Percentiles rank a stretch among this genome's conserved stretches.
These are phyloP conservation scores for Backusella australiensis DNA, from an alignment of 192 early-diverging fungal genomes.

Conservation along the genomic window DNA sequence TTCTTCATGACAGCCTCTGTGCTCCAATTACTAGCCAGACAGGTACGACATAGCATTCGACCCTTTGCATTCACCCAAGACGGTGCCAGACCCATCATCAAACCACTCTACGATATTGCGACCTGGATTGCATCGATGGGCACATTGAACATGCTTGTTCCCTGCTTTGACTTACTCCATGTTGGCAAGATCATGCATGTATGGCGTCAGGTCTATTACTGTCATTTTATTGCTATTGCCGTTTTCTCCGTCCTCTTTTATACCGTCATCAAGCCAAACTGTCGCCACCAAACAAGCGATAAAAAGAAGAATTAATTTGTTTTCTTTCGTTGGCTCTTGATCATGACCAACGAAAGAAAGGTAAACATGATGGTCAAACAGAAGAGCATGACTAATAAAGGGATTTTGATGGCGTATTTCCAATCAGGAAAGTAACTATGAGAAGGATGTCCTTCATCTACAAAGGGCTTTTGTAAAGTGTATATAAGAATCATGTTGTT, in stretches of 20 bases:
- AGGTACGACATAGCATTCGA: background rate
- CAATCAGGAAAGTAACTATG: constrained; percentile 77
- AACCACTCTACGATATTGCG: background rate
- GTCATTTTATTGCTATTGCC: background rate
- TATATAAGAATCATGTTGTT: too few species aligned
- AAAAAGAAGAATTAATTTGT: background rate
- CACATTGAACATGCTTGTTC: background rate
- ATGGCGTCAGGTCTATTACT: background rate
- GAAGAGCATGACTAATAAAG: constrained; percentile 77
- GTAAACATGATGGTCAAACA: constrained; percentile 74
- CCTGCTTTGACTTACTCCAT: background rate
- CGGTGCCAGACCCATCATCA: background rate
- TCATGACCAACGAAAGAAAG: constrained; percentile 86
- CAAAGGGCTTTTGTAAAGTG: constrained; percentile 63
- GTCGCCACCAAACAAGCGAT: background rate
- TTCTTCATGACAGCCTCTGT: background rate
- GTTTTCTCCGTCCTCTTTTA: background rate
- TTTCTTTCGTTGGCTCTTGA: constrained; percentile 51
- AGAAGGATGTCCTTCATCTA: constrained; percentile 75
- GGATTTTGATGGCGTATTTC: constrained; percentile 84
- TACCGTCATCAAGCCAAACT: background rate
- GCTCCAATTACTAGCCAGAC: background rate
- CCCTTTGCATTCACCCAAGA: background rate
- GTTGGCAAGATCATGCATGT: background rate
- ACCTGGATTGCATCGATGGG: background rate